phyloP scores from a whole-genome alignment of 768 basidiomycete genomes.

The Russula vinacea region DNA sequence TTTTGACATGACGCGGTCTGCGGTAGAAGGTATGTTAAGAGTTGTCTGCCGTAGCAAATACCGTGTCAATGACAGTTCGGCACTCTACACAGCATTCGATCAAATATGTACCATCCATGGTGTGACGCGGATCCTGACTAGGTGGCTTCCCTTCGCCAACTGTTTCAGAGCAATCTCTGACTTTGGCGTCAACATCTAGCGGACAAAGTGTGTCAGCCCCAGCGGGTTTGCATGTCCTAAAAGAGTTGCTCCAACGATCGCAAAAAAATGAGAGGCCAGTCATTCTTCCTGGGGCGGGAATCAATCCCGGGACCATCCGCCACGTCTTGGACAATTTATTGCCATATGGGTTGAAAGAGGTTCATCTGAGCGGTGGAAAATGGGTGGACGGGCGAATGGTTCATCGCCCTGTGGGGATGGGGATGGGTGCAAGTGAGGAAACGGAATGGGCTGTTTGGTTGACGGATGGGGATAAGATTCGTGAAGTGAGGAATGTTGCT shows the following conservation, averaged over 20 bases:
- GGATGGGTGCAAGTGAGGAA: constrained; percentile 57
- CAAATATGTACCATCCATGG: constrained; percentile 57
- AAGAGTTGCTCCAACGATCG: constrained; percentile 27
- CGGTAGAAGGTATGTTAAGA: constrained; percentile 7
- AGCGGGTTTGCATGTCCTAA: constrained; percentile 30
- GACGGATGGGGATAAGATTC: constrained; percentile 52
- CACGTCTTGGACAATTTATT: constrained; percentile 49
- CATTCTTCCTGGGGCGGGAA: constrained; percentile 75
- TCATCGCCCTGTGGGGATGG: constrained; percentile 56
- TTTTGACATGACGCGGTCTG: constrained; percentile 55
- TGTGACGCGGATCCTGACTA: constrained; percentile 75
- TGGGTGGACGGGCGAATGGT: constrained; percentile 57
- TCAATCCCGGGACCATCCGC: constrained; percentile 56
- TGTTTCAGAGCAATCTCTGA: background rate
- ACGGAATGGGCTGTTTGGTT: constrained; percentile 69
- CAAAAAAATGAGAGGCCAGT: constrained; percentile 9
- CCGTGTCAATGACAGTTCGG: background rate
- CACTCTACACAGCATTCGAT: constrained; percentile 32
- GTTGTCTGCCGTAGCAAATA: background rate
- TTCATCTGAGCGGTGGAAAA: constrained; percentile 71
- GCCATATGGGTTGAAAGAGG: constrained; percentile 57
- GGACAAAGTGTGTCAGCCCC: constrained; percentile 49
- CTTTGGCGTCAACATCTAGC: constrained; percentile 36
- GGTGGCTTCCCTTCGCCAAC: constrained; percentile 42
- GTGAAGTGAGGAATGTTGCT: constrained; percentile 44